Evolutionary conservation across 352 stramenopile genomes (phyloP), one percentile per base, ranked within the genome.

Genomic region (Phytopythium chamaehyphon): DNA sequence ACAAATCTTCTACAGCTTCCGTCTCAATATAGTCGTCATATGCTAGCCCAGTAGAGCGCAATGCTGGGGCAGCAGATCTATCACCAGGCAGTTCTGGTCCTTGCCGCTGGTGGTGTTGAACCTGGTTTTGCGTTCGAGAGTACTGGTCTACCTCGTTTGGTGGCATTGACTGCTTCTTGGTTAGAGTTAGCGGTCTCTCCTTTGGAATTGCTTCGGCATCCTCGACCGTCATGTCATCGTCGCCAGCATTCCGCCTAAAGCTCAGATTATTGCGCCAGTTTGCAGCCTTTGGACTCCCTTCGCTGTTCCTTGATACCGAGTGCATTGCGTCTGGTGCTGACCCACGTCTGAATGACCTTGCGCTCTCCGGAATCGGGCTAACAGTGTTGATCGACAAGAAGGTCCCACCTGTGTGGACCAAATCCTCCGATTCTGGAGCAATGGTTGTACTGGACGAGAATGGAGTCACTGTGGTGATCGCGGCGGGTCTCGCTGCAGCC

Each of bases 1-100:
- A 77, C 28, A 82, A 47, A 14, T 56, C 33, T 37, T 72, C 63
- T 14, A 62, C 47, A 31, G 64, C 69, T 12, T 48, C 37, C 6
- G 19, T 62, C 38, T 76, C 65, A 18, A 82, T 33, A 36, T 58
- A 47, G 19, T 55, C 51, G 23, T 51, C 56, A 33, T 69, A 69
- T 5, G 40, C n/a, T 10, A 47, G 43, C 0, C 42, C 31, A 47
- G 24, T 23, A 16, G 50, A 19, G 47, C 50, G 42, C 45, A 64
- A 38, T 53, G 45, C 6, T 6, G n/a, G 12, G n/a, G 31, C 38
- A 5, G 53, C 15, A 0, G 47, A 16, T 9, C 7, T 35, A 21
- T 43, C 21, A 9, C 35, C 47, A 5, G 1, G 28, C 5, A 33
- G 5, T 33, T 9, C 28, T 33, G 5, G 28, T 33, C 5, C 15